phyloP scores from a whole-genome alignment of 805 yeast species.

The Candida nonsorbophila region DNA sequence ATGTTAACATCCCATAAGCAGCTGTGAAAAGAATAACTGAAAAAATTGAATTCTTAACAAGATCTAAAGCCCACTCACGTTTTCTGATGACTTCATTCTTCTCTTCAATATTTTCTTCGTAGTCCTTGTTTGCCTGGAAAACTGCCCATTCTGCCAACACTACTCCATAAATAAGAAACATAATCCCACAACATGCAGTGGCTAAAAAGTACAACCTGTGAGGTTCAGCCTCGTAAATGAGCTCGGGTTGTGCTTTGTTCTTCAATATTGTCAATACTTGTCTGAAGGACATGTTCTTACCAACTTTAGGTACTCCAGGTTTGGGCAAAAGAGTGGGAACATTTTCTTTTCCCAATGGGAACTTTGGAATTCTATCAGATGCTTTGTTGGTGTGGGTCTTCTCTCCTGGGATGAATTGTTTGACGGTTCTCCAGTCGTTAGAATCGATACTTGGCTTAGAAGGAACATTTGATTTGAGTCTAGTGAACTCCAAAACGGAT shows the following conservation, averaged over 20 bases:
- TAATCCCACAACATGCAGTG: slow-evolving; percentile 63
- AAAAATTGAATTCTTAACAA: slow-evolving; percentile 22
- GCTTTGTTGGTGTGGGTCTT: slow-evolving; percentile 37
- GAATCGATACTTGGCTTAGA: slow-evolving; percentile 28
- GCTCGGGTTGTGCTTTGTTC: slow-evolving; percentile 57
- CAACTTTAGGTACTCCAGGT: slow-evolving; percentile 74
- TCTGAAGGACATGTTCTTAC: slow-evolving; percentile 48
- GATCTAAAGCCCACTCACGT: slow-evolving; percentile 29
- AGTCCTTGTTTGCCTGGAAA: slow-evolving; percentile 46
- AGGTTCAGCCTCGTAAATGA: slow-evolving; percentile 79
- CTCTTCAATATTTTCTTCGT: slow-evolving; percentile 47
- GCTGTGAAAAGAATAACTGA: slow-evolving; percentile 21
- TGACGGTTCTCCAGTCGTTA: slow-evolving; percentile 38
- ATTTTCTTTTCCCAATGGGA: slow-evolving; percentile 60
- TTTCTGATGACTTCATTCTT: slow-evolving; percentile 37
- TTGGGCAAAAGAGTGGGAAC: slow-evolving; percentile 67
- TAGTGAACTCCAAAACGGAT: background rate
- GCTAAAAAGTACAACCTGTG: slow-evolving; percentile 70
- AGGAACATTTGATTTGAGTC: slow-evolving; percentile 21
- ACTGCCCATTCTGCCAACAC: slow-evolving; percentile 53
- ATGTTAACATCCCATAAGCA: slow-evolving; percentile 24
- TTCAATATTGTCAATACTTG: slow-evolving; percentile 58
- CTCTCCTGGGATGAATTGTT: slow-evolving; percentile 57
- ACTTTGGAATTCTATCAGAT: slow-evolving; percentile 57
- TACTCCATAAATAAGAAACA: slow-evolving; percentile 64